A percentile compares a stretch with the other conserved stretches of the same genome.
Conservation (phyloP, 208 protist species). For the Acanthamoeba rhysodes region DNA sequence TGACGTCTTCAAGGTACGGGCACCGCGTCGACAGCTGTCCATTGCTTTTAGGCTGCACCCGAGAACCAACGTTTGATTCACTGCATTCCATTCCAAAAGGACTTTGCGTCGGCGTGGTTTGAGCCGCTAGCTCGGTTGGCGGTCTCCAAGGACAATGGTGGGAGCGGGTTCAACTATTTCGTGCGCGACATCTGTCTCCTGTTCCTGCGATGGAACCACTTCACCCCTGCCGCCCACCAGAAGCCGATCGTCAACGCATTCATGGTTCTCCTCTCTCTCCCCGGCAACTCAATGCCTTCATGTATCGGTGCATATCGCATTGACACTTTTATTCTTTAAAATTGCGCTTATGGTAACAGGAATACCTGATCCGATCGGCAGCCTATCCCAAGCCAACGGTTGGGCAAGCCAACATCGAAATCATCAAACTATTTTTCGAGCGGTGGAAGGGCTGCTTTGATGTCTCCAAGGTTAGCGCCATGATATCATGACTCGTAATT, state of each 20-base stretch:
- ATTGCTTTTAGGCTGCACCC: not conserved
- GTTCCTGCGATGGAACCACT: slow-evolving; percentile 85
- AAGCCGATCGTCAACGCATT: slow-evolving; percentile 69
- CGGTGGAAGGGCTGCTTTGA: slow-evolving; percentile 79
- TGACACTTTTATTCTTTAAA: not conserved
- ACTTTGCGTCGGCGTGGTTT: slow-evolving; percentile 84
- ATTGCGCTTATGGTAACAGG: not conserved
- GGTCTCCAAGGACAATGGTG: slow-evolving; percentile 76
- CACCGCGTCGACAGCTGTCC: not conserved
- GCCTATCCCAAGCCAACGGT: slow-evolving; percentile 82
- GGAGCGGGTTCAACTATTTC: slow-evolving; percentile 92
- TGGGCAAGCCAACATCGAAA: slow-evolving; percentile 89
- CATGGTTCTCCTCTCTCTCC: not conserved
- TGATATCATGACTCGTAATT: not conserved
- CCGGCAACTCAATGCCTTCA: not conserved
- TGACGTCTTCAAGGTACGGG: slow-evolving; percentile 33
- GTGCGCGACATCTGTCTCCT: slow-evolving; percentile 89
- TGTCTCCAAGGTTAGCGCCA: slow-evolving; percentile 61
- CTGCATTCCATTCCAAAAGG: slow-evolving; percentile 82
- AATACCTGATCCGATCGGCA: slow-evolving; percentile 82
- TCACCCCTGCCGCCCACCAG: slow-evolving; percentile 48
- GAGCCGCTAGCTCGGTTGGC: slow-evolving; percentile 87
- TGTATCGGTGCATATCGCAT: not conserved
- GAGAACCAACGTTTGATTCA: not conserved
- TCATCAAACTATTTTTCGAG: slow-evolving; percentile 89